Evolutionary conservation across 148 eudicot genomes (phyloP).

Genomic region (Polygonum aviculare): DNA sequence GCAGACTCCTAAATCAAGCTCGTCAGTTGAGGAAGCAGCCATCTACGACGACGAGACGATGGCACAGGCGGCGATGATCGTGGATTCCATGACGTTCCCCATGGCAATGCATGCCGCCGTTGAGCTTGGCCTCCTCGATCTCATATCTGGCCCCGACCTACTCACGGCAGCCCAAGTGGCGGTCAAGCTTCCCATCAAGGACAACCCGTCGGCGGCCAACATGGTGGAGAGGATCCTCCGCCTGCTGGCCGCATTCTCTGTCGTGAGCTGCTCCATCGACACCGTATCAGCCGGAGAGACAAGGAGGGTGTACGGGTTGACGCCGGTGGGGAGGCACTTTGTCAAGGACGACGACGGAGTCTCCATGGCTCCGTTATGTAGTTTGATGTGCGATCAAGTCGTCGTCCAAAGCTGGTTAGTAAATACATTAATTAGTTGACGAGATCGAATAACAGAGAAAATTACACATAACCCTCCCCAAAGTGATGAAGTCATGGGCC

Average conservation of each 20-base stretch:
- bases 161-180: slow-evolving; percentile 22
- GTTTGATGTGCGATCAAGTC: slow-evolving; percentile 27
- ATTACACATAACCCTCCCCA: too few relatives aligned
- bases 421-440: neutral
- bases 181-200: slow-evolving; percentile 6
- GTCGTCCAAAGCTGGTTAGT: slow-evolving; percentile 31
- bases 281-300: neutral
- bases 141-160: slow-evolving; percentile 18
- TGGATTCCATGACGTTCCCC: slow-evolving; percentile 8
- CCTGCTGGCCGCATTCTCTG: slow-evolving; percentile 19
- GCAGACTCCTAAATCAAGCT: neutral
- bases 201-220: slow-evolving; percentile 20
- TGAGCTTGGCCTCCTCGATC: slow-evolving; percentile 23
- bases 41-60: slow-evolving; percentile 10
- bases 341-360: neutral
- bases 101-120: slow-evolving; percentile 21
- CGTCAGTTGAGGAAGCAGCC: neutral
- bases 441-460: too few relatives aligned
- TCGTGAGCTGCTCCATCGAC: slow-evolving; percentile 14
- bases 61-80: slow-evolving; percentile 4
- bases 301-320: slow-evolving; percentile 17
- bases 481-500: too few relatives aligned
- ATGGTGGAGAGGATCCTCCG: slow-evolving; percentile 40
- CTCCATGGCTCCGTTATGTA: slow-evolving; percentile 20
- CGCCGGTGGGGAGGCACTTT: neutral